Evolutionary conservation across 306 rosid species (phyloP).

Genomic region (Abrus pulchellus): DNA sequence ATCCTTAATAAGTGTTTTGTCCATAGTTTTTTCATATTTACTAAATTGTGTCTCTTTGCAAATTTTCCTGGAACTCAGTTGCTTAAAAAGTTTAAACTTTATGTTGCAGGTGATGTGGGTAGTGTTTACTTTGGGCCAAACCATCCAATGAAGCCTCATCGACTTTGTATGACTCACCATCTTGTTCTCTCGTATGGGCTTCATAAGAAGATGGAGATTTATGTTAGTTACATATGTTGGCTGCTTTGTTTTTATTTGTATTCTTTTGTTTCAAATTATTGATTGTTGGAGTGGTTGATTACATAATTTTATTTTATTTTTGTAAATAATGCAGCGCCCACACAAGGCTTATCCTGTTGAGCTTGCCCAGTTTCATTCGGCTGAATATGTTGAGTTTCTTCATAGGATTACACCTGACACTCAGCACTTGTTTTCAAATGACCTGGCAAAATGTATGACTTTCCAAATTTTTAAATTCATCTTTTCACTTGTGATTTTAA

Average conservation of each 20-base stretch:
- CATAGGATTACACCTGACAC: conserved; percentile 93
- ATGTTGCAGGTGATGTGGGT: conserved; percentile 92
- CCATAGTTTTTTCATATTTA: not conserved
- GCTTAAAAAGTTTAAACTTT: conserved; percentile 10
- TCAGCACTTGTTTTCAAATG: conserved; percentile 82
- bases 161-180: conserved; percentile 98
- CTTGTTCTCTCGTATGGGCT: conserved; percentile 97
- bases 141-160: conserved; percentile 99
- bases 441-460: conserved; percentile 75
- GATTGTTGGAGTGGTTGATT: conserved; percentile 15
- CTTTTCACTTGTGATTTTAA: conserved; percentile 2
- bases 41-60: conserved; percentile 12
- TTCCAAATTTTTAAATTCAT: not conserved
- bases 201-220: conserved; percentile 97
- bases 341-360: conserved; percentile 99
- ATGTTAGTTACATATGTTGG: conserved; percentile 64
- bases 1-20: not conserved
- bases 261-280: conserved; percentile 25
- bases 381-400: conserved; percentile 92
- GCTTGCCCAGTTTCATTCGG: conserved; percentile 98
- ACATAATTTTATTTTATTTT: conserved; percentile 27
- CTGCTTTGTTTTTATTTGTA: conserved; percentile 17
- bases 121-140: conserved; percentile 98
- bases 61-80: conserved; percentile 12
- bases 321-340: conserved; percentile 79